Evolutionary conservation across 108 stramenopile species (phyloP), one percentile per base, ranked within the genome.

Genomic region (Fragilaria crotonensis): DNA sequence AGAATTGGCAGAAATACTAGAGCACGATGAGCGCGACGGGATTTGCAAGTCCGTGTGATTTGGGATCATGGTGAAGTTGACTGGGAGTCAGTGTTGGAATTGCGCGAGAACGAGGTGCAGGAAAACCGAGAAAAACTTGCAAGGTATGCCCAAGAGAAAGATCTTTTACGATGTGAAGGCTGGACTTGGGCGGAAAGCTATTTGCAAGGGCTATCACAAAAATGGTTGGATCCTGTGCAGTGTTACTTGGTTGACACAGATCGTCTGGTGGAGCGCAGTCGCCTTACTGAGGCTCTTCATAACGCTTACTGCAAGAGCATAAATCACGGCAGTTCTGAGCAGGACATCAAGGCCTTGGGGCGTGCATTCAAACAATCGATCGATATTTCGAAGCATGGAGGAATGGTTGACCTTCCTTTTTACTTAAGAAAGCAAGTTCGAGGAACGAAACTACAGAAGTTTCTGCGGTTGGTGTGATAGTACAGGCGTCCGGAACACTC

Each of bases 371-470:
- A 50, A 2, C 49, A 50, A 29, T 47, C 60, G 2, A 22, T 61
- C 19, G 60, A 61, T 5, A 61, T 48, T 51, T 26, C 26, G 9
- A 61, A 61, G 50, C 60, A 61, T 51, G 60, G 60, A 4, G 47
- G 46, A 7, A 61, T 32, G 21, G 48, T 61, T 11, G 21, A 22
- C 18, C 30, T 61, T 17, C 60, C 49, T 29, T 30, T 18, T 31
- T n/a, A 30, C n/a, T 50, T 61, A 49, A 25, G n/a, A 61, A 3
- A 33, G 30, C 54, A 33, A 33, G 33, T 3, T n/a, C n/a, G n/a
- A n/a, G n/a, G n/a, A n/a, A n/a, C n/a, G n/a, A n/a, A n/a, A n/a
- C n/a, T n/a, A n/a, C n/a, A n/a, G n/a, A n/a, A n/a, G n/a, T n/a
- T n/a, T n/a, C n/a, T n/a, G n/a, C n/a, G n/a, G n/a, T n/a, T n/a